Conservation (phyloP, 2,329 filamentous ascomycete genomes). For the Laburnicola sp. region DNA sequence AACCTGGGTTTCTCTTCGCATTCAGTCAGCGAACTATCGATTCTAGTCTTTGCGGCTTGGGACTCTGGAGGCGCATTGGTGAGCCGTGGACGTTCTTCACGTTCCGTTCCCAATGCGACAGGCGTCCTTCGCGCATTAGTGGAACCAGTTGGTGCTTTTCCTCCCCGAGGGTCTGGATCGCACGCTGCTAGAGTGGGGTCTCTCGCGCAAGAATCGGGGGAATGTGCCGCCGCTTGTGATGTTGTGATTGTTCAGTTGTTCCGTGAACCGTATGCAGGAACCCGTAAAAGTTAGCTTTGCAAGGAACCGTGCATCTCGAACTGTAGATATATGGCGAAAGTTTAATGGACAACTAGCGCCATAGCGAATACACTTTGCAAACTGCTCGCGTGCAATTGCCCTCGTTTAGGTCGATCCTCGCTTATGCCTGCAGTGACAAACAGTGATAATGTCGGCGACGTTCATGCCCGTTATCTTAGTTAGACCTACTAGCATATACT, state of each 20-base stretch:
- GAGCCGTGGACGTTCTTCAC: no score
- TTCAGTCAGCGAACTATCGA: no score
- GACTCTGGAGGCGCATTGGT: background rate
- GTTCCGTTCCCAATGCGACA: no score
- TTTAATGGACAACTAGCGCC: background rate
- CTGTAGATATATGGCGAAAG: constrained; percentile 7
- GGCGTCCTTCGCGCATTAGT: no score
- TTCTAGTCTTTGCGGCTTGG: background rate
- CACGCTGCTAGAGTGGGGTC: background rate
- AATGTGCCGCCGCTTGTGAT: background rate
- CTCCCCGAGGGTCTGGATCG: background rate
- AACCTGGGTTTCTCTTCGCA: background rate
- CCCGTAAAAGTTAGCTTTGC: constrained; percentile 4
- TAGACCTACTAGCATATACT: no score
- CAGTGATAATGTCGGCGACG: no score
- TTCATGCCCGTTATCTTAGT: no score
- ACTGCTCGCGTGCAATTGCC: background rate
- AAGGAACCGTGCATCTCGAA: background rate
- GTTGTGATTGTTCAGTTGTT: constrained; percentile 1
- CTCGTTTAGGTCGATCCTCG: no score
- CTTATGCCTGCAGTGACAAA: no score
- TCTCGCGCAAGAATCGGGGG: background rate
- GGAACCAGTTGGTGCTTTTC: background rate
- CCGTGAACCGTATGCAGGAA: constrained; percentile 4
- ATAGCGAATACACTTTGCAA: background rate